Evolutionary conservation across 768 basidiomycete species (phyloP).

Genomic region (Psilocybe azurescens): DNA sequence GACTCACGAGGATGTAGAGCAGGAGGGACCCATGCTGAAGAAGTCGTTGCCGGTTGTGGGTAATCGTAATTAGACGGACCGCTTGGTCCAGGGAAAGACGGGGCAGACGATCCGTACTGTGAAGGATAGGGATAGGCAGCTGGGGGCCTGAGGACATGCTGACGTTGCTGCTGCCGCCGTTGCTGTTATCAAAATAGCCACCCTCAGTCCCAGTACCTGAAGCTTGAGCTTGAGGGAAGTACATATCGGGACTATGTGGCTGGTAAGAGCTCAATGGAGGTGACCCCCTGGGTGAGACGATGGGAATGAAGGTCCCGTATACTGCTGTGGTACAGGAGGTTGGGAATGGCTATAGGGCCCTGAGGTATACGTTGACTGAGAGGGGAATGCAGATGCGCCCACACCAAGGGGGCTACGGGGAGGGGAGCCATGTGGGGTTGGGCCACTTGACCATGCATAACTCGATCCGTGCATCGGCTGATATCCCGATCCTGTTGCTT

Average conservation of each 20-base stretch:
- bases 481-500: conserved; percentile 23
- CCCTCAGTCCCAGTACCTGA: conserved; percentile 23
- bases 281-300: not conserved
- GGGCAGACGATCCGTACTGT: not conserved
- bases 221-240: conserved; percentile 27
- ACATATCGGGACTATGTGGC: conserved; percentile 19
- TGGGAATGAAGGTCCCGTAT: conserved; percentile 30
- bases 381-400: conserved; percentile 16
- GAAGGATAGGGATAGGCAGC: conserved; percentile 6
- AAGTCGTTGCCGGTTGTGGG: conserved; percentile 21
- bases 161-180: conserved; percentile 2
- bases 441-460: conserved; percentile 21
- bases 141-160: conserved; percentile 16
- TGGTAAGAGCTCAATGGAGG: conserved; percentile 1
- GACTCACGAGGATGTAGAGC: conserved; percentile 12
- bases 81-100: conserved; percentile 5
- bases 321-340: conserved; percentile 16
- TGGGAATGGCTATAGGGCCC: conserved; percentile 22
- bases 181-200: conserved; percentile 14
- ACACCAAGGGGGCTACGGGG: conserved; percentile 27
- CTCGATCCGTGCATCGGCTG: conserved; percentile 16
- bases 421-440: conserved; percentile 23
- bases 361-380: conserved; percentile 20
- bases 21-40: conserved; percentile 19
- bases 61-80: conserved; percentile 10